Conservation (phyloP, 2,329 filamentous ascomycete species). For the Penicillium verrucosum region DNA sequence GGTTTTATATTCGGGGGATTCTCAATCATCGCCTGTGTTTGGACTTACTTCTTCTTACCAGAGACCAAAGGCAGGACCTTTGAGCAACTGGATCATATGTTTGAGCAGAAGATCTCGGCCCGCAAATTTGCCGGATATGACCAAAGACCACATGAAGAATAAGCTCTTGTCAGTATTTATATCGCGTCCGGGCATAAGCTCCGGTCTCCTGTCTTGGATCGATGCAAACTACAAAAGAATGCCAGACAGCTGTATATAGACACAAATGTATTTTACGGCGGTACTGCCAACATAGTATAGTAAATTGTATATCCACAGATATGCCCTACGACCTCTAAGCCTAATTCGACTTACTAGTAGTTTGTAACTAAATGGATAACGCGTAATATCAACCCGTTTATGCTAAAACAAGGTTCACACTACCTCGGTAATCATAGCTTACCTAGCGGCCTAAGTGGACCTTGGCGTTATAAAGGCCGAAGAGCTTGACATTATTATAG, state of each 20-base stretch:
- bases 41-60: slow-evolving; percentile 22
- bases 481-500: background rate
- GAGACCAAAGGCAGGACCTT: slow-evolving; percentile 23
- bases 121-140: background rate
- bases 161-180: background rate
- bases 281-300: background rate
- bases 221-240: background rate
- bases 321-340: background rate
- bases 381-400: background rate
- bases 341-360: no score
- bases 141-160: background rate
- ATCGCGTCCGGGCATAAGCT: background rate
- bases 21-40: slow-evolving; percentile 9
- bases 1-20: slow-evolving; percentile 30
- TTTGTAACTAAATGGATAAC: background rate
- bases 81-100: slow-evolving; percentile 15
- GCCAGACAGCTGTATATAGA: background rate
- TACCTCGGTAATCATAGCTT: background rate
- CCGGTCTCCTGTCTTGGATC: background rate
- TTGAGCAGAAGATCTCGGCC: slow-evolving; percentile 1
- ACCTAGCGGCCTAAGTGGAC: background rate
- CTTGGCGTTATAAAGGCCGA: background rate
- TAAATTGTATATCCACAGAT: background rate
- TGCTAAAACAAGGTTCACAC: background rate
- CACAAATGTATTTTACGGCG: background rate